These are phyloP conservation scores for Geotrichum phurueaensis DNA, from an alignment of 1,139 yeast genomes.

Conservation along the genomic window DNA sequence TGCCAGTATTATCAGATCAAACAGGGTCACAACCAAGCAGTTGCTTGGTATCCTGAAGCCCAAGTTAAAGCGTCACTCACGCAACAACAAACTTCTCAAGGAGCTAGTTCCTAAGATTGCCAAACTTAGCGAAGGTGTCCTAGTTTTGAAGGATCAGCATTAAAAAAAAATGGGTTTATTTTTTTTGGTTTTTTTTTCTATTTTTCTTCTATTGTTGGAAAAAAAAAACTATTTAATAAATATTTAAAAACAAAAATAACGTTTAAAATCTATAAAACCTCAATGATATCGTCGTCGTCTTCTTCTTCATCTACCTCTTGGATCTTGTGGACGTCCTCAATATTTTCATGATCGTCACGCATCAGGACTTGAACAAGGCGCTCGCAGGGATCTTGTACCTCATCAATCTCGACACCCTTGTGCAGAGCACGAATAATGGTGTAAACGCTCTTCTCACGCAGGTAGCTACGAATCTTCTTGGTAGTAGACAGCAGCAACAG, in stretches of 20 bases:
- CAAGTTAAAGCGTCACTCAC: constrained; percentile 62
- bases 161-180: neutral
- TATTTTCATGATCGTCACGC: constrained; percentile 77
- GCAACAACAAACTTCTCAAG: constrained; percentile 63
- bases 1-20: constrained; percentile 53
- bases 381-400: constrained; percentile 49
- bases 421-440: constrained; percentile 81
- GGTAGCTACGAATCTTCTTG: constrained; percentile 59
- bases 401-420: constrained; percentile 57
- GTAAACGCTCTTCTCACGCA: constrained; percentile 76
- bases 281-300: constrained; percentile 30
- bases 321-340: constrained; percentile 50
- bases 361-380: constrained; percentile 70
- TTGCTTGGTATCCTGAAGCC: constrained; percentile 55
- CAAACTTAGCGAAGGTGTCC: constrained; percentile 57
- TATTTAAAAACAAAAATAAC: neutral
- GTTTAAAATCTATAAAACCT: constrained; percentile 19
- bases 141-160: constrained; percentile 41
- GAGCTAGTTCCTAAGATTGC: constrained; percentile 63
- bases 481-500: constrained; percentile 73
- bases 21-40: constrained; percentile 61
- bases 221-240: neutral
- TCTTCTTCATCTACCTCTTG: constrained; percentile 40
- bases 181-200: constrained; percentile 2
- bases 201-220: neutral